Percentiles rank a stretch among this genome's conserved stretches.
phyloP scores from a whole-genome alignment of 2,329 filamentous ascomycete species.

The Diplodia intermedia region DNA sequence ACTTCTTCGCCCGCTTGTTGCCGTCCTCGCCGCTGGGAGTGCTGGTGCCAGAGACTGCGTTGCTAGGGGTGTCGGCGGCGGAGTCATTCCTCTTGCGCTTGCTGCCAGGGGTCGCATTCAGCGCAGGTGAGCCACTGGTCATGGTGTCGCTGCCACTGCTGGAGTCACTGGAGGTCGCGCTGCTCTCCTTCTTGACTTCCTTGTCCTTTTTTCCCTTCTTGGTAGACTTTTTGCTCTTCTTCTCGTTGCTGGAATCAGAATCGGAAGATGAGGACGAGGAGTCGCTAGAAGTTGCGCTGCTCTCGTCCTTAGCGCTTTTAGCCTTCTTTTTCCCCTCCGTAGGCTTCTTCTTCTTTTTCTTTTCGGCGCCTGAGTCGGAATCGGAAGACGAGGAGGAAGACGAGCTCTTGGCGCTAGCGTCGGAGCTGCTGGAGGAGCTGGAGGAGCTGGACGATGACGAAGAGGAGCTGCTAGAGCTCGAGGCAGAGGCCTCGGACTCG shows the following conservation, averaged over 20 bases:
- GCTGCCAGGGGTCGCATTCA: constrained; percentile 41
- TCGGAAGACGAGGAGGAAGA: constrained; percentile 10
- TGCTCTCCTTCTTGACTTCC: constrained; percentile 5
- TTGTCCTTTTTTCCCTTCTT: constrained; percentile 27
- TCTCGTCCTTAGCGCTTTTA: no score
- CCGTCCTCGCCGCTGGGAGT: constrained; percentile 36
- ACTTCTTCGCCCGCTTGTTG: constrained; percentile 56
- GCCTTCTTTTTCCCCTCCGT: no score
- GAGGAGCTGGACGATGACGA: constrained; percentile 17
- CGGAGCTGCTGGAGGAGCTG: constrained; percentile 1
- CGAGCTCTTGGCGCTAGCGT: constrained; percentile 6
- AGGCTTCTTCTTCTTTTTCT: no score
- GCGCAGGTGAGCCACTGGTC: constrained; percentile 39
- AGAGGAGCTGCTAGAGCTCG: constrained; percentile 24
- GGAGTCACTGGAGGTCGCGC: constrained; percentile 37
- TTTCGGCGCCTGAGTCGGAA: constrained; percentile 10
- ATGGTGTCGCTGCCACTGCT: constrained; percentile 52
- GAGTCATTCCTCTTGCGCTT: constrained; percentile 54
- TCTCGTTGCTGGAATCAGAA: constrained; percentile 11
- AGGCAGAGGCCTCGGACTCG: constrained; percentile 18
- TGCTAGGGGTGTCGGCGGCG: constrained; percentile 42
- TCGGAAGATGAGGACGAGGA: constrained; percentile 34
- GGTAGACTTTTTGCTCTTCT: constrained; percentile 4
- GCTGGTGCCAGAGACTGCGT: constrained; percentile 36
- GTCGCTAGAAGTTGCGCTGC: constrained; percentile 6